phyloP scores from a whole-genome alignment of 345 rosid genomes.

The Mercurialis annua region DNA sequence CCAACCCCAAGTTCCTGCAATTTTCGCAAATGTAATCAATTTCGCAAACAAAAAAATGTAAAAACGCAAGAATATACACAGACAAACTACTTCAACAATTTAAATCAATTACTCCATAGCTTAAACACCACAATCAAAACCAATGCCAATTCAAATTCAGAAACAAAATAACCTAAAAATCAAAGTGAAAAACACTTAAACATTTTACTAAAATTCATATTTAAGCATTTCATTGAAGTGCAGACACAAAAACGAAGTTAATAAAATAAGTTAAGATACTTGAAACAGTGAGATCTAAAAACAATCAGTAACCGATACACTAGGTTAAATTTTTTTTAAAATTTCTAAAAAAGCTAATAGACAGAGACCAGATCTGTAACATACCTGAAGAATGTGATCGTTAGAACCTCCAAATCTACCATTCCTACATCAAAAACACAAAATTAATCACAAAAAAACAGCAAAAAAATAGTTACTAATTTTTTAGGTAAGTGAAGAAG shows the following conservation, averaged over 20 bases:
- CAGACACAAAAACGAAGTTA: not conserved
- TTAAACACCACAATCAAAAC: not conserved
- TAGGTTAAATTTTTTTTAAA: too few relatives aligned
- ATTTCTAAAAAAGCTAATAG: not conserved
- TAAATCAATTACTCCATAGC: not conserved
- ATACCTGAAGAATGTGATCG: conserved; percentile 35
- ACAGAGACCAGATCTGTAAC: conserved; percentile 56
- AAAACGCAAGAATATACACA: not conserved
- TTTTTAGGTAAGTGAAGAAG: not conserved
- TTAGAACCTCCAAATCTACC: conserved; percentile 38
- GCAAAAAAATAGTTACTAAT: not conserved
- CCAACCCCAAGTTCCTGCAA: conserved; percentile 26
- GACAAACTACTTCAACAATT: conserved; percentile 1
- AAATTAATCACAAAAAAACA: not conserved
- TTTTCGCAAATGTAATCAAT: not conserved
- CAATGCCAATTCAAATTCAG: not conserved
- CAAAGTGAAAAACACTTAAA: not conserved
- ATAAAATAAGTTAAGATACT: not conserved
- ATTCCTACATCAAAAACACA: conserved; percentile 28
- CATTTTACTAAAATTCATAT: too few relatives aligned
- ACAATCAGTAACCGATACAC: too few relatives aligned
- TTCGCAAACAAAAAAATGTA: not conserved
- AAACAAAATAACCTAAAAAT: not conserved
- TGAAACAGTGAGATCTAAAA: not conserved
- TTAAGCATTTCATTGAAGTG: too few relatives aligned